phyloP scores from a whole-genome alignment of 2,329 filamentous ascomycete species.

The Colletotrichum euphorbiae region DNA sequence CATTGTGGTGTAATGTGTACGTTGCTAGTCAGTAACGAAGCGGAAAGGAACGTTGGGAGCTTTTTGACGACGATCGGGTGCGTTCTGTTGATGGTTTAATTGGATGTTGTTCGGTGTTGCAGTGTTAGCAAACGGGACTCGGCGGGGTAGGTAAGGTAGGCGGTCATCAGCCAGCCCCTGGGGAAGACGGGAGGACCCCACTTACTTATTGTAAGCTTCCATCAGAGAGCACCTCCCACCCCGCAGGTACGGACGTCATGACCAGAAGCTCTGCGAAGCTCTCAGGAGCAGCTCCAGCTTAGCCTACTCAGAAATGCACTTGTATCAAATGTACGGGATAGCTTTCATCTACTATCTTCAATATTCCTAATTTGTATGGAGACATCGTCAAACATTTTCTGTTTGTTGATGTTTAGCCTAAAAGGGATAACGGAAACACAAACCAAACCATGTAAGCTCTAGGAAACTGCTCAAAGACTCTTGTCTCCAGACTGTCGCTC shows the following conservation, averaged over 20 bases:
- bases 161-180: slow-evolving; percentile 25
- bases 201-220: slow-evolving; percentile 21
- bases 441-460: slow-evolving; percentile 38
- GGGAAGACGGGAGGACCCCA: slow-evolving; percentile 21
- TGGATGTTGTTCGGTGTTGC: slow-evolving; percentile 15
- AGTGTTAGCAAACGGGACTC: slow-evolving; percentile 21
- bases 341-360: background rate
- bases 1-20: slow-evolving; percentile 49
- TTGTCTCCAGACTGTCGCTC: slow-evolving; percentile 32
- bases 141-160: slow-evolving; percentile 19
- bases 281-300: background rate
- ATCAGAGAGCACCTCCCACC: slow-evolving; percentile 22
- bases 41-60: background rate
- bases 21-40: background rate
- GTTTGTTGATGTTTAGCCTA: slow-evolving; percentile 15
- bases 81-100: slow-evolving; percentile 8
- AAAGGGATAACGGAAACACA: slow-evolving; percentile 25
- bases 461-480: slow-evolving; percentile 38
- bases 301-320: too few species aligned
- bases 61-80: slow-evolving; percentile 4
- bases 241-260: background rate
- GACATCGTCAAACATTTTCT: background rate
- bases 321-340: too few species aligned
- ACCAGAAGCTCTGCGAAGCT: background rate
- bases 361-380: background rate